Evolutionary conservation across 2,329 filamentous ascomycete species (phyloP), one percentile per base, ranked within the genome.

Genomic region (Botrytis medusae): DNA sequence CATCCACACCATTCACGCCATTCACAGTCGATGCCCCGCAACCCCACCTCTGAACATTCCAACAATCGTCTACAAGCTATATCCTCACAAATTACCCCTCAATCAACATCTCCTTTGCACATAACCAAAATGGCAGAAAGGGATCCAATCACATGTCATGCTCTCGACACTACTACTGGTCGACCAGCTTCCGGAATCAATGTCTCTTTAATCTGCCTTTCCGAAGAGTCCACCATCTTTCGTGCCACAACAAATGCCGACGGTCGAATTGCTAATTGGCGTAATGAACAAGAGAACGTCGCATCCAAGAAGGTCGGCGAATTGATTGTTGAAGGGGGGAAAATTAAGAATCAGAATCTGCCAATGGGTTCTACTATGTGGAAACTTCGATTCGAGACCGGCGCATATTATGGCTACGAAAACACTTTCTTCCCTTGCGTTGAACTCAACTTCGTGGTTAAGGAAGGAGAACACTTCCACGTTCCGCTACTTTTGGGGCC

Each of bases 121-220:
- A 61, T 42, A n/a, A 10, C 72, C 20, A 64, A 62, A 46, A 74
- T 74, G 72, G 63, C 75, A 59, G 72, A 62, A 25, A 74, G 73
- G 73, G 89, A 90, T 80, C 89, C 89, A 80, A 95, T 96, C 80
- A 95, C 93, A 82, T 95, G 93, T 85, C 93, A 96, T 85, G 89
- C 95, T 82, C 92, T 96, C 81, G 92, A 96, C 86, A 95, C 93
- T 18, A 88, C 90, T n/a, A 84, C 87, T 75, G 93, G 93, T 79
- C 87, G 87, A 73, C 93, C 93, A 34, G 93, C 89, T 25, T 83
- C 86, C 73, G 85, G 86, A 75, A 88, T 96, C 78, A 86, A 86
- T 76, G 92, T 95, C 73, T 89, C 78, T 25, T 68, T 78, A 74
- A 60, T 73, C 80, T 74, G 74, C 81, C 29, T 57, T 29, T 42